Percentiles rank a stretch among this genome's conserved stretches.
phyloP scores from a whole-genome alignment of 2,329 filamentous ascomycete species.

The Rutstroemia sydowiana region DNA sequence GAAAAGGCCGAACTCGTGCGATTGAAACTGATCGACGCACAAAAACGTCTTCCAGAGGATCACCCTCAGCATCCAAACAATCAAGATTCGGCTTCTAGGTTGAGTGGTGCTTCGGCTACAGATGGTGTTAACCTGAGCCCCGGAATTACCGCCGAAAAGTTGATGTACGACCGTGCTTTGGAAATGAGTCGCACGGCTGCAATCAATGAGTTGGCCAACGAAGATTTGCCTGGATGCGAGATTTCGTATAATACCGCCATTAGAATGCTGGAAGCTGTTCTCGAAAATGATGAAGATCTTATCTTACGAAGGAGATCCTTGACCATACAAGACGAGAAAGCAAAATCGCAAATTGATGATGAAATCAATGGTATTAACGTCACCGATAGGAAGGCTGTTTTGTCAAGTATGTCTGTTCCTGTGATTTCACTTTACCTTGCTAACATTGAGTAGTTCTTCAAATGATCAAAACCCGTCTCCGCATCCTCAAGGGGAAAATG shows the following conservation, averaged over 20 bases:
- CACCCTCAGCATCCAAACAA: constrained; percentile 84
- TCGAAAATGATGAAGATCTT: constrained; percentile 70
- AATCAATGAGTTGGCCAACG: constrained; percentile 90
- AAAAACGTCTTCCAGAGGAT: constrained; percentile 73
- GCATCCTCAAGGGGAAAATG: constrained; percentile 52
- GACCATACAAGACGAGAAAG: constrained; percentile 36
- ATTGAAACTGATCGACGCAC: constrained; percentile 76
- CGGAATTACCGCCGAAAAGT: constrained; percentile 87
- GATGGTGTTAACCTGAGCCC: constrained; percentile 79
- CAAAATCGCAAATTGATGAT: constrained; percentile 38
- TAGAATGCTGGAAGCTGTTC: constrained; percentile 86
- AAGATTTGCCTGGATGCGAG: constrained; percentile 81
- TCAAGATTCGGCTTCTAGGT: constrained; percentile 52
- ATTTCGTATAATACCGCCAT: constrained; percentile 91
- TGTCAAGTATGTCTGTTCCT: constrained; percentile 53
- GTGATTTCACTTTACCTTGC: background rate
- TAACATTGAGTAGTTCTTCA: constrained; percentile 44
- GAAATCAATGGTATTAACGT: constrained; percentile 50
- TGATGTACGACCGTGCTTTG: constrained; percentile 95
- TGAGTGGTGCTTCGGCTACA: constrained; percentile 44
- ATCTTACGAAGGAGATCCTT: constrained; percentile 35
- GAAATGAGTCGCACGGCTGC: constrained; percentile 95
- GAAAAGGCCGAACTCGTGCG: constrained; percentile 96
- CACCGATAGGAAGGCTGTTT: constrained; percentile 66
- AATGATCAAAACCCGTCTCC: constrained; percentile 53